Base-by-base conservation (phyloP, 371 early-diverging fungal genomes). In the Mucor velutinosus region DNA sequence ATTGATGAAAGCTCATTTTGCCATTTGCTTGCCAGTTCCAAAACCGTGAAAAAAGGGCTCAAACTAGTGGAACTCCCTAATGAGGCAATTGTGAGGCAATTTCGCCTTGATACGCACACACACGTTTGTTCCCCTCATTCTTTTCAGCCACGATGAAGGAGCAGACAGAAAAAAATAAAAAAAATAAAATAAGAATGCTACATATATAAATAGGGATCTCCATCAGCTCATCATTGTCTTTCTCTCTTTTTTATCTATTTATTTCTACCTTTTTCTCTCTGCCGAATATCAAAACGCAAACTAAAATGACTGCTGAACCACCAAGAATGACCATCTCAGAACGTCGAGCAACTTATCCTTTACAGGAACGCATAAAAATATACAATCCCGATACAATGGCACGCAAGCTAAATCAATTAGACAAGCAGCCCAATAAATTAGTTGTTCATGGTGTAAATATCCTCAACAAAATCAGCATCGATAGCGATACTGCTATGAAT, bases 351-450 rank as follows among this genome's bases (percentile, higher is more conserved):
- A 65, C 64, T 27, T 74, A 74, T 45, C 71, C 74, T n/a, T 32
- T 74, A 53, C 70, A 74, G 32, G 70, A 74, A 23, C 66, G 67
- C 35, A 45, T 74, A 5, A 70, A 67, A 53, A 67, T 74, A 41
- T 74, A 74, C 47, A 64, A 62, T 29, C 74, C 74, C 8, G 67
- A 70, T 45, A 64, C 55, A 27, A 74, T 74, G 74, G 74, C 74
- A 7, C 60, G 67, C 43, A 64, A 65, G 37, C 23, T 74, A n/a
- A 62, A 60, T 27, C 59, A 74, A 21, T 15, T 49, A 32, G 58
- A 67, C 7, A 70, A 67, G 45, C 65, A 58, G 33, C 70, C 67
- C 1, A 73, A 41, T 27, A 74, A 70, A 62, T 33, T 74, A 14
- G 67, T 74, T 0, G 65, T 74, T 21, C 66, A 74, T 65, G 74